Evolutionary conservation across 1,139 yeast species (phyloP).

Genomic region (Spencermartinsiella ligniputridi): DNA sequence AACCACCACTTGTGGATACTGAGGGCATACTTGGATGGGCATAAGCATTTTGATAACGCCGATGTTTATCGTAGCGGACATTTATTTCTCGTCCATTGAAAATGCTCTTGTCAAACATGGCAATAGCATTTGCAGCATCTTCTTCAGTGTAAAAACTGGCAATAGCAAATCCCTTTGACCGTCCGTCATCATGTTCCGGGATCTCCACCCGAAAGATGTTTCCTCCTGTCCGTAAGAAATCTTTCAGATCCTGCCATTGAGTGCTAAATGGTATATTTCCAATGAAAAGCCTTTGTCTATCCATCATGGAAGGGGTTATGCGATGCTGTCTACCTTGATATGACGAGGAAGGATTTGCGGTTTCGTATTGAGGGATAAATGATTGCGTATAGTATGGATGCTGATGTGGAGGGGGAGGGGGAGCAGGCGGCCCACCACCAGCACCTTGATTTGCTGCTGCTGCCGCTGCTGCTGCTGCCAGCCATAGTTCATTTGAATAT

Average conservation of each 20-base stretch:
- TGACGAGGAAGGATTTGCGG: background rate
- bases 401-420: background rate
- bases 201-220: conserved; percentile 52
- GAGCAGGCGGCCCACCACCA: background rate
- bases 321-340: conserved; percentile 1
- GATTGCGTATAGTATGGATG: background rate
- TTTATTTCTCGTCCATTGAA: conserved; percentile 59
- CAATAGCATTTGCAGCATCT: conserved; percentile 50
- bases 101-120: conserved; percentile 44
- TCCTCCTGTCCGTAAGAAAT: conserved; percentile 42
- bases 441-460: background rate
- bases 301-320: conserved; percentile 10
- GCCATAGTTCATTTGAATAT: background rate
- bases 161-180: conserved; percentile 60
- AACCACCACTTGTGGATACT: background rate
- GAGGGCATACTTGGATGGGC: background rate
- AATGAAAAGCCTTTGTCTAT: conserved; percentile 21
- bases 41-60: conserved; percentile 7
- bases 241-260: conserved; percentile 53
- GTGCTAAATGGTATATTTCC: conserved; percentile 48
- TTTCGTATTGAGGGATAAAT: conserved; percentile 1
- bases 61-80: conserved; percentile 49
- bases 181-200: conserved; percentile 40
- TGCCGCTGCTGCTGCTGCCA: background rate
- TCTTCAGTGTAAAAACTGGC: conserved; percentile 49